Evolutionary conservation across 208 protist species (phyloP), one percentile per base, ranked within the genome.

Genomic region (Acanthamoeba lenticulata): DNA sequence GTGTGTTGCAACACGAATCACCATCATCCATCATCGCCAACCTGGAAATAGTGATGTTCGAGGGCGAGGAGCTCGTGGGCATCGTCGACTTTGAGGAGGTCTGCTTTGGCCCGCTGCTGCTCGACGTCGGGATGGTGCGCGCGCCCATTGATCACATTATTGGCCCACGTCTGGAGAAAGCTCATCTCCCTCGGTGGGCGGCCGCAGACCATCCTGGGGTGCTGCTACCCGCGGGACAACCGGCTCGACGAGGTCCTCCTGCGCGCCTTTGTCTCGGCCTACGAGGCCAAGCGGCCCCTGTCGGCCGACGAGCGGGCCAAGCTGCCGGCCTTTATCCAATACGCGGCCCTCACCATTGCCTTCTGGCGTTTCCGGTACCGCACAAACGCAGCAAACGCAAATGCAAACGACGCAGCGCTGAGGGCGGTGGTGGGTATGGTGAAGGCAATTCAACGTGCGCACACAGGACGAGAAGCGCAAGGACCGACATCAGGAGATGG

Each of bases 11-110:
- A n/a, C n/a, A n/a, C n/a, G n/a, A n/a, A n/a, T n/a, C n/a, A 57
- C 45, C n/a, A 57, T 27, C 42, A n/a, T n/a, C n/a, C n/a, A 40
- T 74, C 21, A 42, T 42, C 11, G 0, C n/a, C 72, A 5, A 49
- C 72, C 42, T 15, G 24, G 11, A 6, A 6, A 3, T 29, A 86
- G 52, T 90, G n/a, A 60, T 90, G 32, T 90, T 60, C 44, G 55
- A 69, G 7, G 52, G 40, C 7, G 83, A 90, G 17, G 83, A 40
- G 44, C 83, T 90, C 47, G 49, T 90, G 17, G 83, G 49, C 9
- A 90, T 90, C 32, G 83, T 90, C 52, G 83, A 90, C 83, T 90
- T 90, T 69, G 83, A 90, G n/a, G 83, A 90, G 21, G 83, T 90
- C 11, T 90, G 83, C 38, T 24, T 45, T 24, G 83, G 49, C 1